phyloP scores from a whole-genome alignment of 371 early-diverging fungal genomes.

The Choanephora cucurbitarum region DNA sequence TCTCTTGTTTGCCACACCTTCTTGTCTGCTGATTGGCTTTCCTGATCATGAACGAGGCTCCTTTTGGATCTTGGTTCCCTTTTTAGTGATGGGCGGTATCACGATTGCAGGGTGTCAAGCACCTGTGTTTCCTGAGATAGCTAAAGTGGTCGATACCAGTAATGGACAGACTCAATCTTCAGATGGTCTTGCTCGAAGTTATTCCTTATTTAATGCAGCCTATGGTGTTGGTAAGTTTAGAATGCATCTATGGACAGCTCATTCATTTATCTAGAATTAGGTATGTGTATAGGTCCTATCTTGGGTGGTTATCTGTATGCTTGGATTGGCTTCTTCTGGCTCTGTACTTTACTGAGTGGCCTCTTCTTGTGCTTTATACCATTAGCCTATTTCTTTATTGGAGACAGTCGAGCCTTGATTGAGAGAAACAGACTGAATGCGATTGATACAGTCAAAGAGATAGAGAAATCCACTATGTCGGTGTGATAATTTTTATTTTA shows the following conservation, averaged over 20 bases:
- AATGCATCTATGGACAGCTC: neutral
- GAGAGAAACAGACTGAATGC: neutral
- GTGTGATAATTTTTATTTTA: neutral
- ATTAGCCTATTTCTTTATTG: slow-evolving; percentile 38
- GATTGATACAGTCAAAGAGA: no score
- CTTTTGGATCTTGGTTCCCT: slow-evolving; percentile 38
- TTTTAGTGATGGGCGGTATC: slow-evolving; percentile 33
- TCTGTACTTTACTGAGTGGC: slow-evolving; percentile 25
- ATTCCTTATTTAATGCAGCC: slow-evolving; percentile 48
- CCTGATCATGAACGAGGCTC: slow-evolving; percentile 30
- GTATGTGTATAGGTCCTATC: slow-evolving; percentile 30
- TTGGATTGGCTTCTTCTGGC: slow-evolving; percentile 30
- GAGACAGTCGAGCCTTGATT: slow-evolving; percentile 17
- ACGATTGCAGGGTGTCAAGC: slow-evolving; percentile 48
- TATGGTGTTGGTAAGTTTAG: slow-evolving; percentile 37
- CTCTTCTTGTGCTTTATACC: slow-evolving; percentile 39
- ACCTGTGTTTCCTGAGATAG: slow-evolving; percentile 48
- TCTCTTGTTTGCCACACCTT: slow-evolving; percentile 28
- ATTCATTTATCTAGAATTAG: slow-evolving; percentile 3
- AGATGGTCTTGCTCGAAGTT: slow-evolving; percentile 43
- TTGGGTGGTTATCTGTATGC: slow-evolving; percentile 27
- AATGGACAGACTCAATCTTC: slow-evolving; percentile 27
- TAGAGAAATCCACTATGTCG: no score
- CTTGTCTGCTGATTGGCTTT: slow-evolving; percentile 34
- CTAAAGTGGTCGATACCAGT: slow-evolving; percentile 35